phyloP scores from a whole-genome alignment of 1,284 basidiomycete genomes.

The Sphagnurus paluster region DNA sequence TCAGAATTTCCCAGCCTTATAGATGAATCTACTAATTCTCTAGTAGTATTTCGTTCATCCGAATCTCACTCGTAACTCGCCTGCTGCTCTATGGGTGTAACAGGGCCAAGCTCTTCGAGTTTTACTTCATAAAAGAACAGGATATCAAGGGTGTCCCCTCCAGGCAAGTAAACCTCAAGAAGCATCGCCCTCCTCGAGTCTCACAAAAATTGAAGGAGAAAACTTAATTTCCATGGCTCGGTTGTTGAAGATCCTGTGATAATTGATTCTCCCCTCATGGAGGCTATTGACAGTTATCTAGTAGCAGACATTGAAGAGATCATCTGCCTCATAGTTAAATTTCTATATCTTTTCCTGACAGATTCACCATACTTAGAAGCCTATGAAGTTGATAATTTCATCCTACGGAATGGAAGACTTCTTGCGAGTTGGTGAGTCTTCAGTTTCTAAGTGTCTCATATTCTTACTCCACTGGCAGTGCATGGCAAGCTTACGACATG shows the following conservation, averaged over 20 bases:
- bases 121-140: conserved; percentile 44
- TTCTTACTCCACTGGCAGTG: conserved; percentile 35
- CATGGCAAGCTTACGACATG: conserved; percentile 65
- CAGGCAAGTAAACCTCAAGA: conserved; percentile 35
- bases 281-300: conserved; percentile 52
- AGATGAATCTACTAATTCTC: conserved; percentile 4
- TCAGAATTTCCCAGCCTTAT: conserved; percentile 1
- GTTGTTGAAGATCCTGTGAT: conserved; percentile 54
- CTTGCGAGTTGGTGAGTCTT: conserved; percentile 54
- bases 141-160: conserved; percentile 54
- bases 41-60: conserved; percentile 48
- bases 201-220: conserved; percentile 42
- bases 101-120: conserved; percentile 40
- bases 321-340: conserved; percentile 56
- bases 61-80: conserved; percentile 56
- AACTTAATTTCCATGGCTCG: conserved; percentile 41
- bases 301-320: conserved; percentile 50
- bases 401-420: conserved; percentile 56
- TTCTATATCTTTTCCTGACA: conserved; percentile 58
- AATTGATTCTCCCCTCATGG: conserved; percentile 54
- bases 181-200: not conserved
- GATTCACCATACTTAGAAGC: conserved; percentile 58
- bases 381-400: conserved; percentile 70
- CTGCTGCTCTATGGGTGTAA: conserved; percentile 68
- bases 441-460: not conserved